Percentiles rank a stretch among this genome's conserved stretches.
Evolutionary conservation across 2,329 filamentous ascomycete species (phyloP).

Genomic region (Epichloe sylvatica): DNA sequence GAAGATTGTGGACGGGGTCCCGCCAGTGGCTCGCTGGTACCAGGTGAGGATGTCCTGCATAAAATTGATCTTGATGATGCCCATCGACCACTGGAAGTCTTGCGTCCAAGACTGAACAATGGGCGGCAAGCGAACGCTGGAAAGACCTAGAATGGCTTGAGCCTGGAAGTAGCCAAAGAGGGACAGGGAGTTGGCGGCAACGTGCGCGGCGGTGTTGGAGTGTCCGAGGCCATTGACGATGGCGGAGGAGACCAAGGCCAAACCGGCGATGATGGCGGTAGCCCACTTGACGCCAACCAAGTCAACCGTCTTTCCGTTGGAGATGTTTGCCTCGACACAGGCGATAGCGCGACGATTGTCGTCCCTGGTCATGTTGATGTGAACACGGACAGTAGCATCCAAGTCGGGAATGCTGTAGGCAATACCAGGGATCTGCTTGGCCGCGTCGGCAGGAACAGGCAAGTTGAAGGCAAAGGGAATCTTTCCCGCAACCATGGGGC

Average conservation of each 20-base stretch:
- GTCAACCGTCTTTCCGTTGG: slow-evolving; percentile 86
- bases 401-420: slow-evolving; percentile 84
- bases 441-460: slow-evolving; percentile 39
- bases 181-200: slow-evolving; percentile 86
- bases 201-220: slow-evolving; percentile 85
- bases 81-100: slow-evolving; percentile 98
- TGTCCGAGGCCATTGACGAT: slow-evolving; percentile 83
- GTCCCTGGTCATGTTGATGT: slow-evolving; percentile 56
- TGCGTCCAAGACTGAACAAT: slow-evolving; percentile 90
- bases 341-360: slow-evolving; percentile 48
- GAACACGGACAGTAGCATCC: slow-evolving; percentile 70
- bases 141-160: slow-evolving; percentile 82
- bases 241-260: slow-evolving; percentile 72
- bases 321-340: slow-evolving; percentile 76
- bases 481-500: slow-evolving; percentile 78
- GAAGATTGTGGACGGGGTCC: slow-evolving; percentile 65
- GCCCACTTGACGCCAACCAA: slow-evolving; percentile 80
- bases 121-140: slow-evolving; percentile 66
- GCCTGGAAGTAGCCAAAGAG: slow-evolving; percentile 91
- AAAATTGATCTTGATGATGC: slow-evolving; percentile 77
- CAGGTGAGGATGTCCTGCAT: slow-evolving; percentile 82
- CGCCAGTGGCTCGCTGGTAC: slow-evolving; percentile 90
- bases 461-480: slow-evolving; percentile 63
- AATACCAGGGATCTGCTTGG: slow-evolving; percentile 61
- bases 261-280: slow-evolving; percentile 73